Evolutionary conservation across 2,329 filamentous ascomycete species (phyloP), one percentile per base, ranked within the genome.

Genomic region (Microsporum ferrugineum): DNA sequence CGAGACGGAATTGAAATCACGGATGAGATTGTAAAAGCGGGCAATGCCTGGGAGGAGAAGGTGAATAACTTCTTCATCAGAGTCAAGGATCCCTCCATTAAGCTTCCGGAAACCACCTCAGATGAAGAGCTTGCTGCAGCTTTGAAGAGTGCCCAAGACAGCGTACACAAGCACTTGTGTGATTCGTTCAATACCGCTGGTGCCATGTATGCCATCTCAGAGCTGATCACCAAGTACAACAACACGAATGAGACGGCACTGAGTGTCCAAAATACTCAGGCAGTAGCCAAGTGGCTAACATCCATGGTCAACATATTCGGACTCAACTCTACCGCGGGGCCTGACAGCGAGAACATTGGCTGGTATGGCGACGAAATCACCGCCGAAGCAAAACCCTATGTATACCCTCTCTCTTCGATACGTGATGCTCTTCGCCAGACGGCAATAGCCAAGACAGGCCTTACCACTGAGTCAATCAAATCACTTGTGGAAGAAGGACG

Each of bases 1-100:
- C 89, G 89, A 67, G 89, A 96, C 57, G 89, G 90, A 1, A 86
- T 96, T 36, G 92, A 96, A 70, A 94, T 96, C 64, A 92, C 90
- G 0, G 85, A 88, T 1, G 89, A 91, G 60, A 85, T 96, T 75
- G 81, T 89, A 62, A 84, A 84, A 49, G 83, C 86, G 67, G 88
- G 88, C 5, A 83, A 85, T 62, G 83, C 81, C 51, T 96, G 90
- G 88, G 91, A 96, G 71, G 84, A 85, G 57, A 87, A 86, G 17
- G 77, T 95, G 34, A 88, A 88, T 72, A 86, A 85, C 71, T 86
- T 86, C 70, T 86, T 86, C 71, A 75, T 84, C 63, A 84, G 84
- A 64, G 75, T 80, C 33, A 79, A 77, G 49, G 81, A 84, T 65
- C 70, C 80, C 2, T 55, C 69, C 1, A 64, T 69, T 34, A 57